These are phyloP conservation scores for Wickerhamomyces pijperi DNA, from an alignment of 805 yeast species.

Conservation along the genomic window DNA sequence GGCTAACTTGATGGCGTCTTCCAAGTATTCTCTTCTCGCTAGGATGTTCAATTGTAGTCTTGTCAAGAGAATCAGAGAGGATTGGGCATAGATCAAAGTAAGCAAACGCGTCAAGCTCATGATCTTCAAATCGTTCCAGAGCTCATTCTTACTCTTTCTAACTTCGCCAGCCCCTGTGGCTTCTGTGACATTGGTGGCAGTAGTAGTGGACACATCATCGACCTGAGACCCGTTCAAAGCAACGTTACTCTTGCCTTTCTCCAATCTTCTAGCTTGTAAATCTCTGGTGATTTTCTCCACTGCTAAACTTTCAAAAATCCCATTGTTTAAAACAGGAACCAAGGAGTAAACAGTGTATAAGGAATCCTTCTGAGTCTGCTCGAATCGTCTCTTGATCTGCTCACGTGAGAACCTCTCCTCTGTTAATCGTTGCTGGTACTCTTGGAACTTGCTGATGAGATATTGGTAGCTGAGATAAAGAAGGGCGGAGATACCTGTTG, in stretches of 20 bases:
- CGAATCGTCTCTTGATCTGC: conserved; percentile 70
- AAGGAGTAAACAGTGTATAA: conserved; percentile 73
- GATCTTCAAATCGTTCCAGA: conserved; percentile 77
- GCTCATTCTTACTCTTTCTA: conserved; percentile 43
- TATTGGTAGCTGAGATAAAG: conserved; percentile 33
- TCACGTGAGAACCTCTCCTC: conserved; percentile 53
- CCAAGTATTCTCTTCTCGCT: conserved; percentile 78
- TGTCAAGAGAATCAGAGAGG: conserved; percentile 66
- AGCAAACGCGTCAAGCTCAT: conserved; percentile 65
- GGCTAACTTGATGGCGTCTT: conserved; percentile 65
- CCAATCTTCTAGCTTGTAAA: conserved; percentile 48
- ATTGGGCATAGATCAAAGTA: conserved; percentile 55
- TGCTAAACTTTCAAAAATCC: conserved; percentile 48
- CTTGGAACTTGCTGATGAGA: conserved; percentile 32
- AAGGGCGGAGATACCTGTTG: conserved; percentile 29
- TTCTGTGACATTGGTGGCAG: conserved; percentile 27
- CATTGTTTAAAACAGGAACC: conserved; percentile 62
- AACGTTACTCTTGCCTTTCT: conserved; percentile 11
- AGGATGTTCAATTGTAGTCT: conserved; percentile 80
- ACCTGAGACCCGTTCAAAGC: conserved; percentile 8
- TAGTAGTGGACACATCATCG: conserved; percentile 26
- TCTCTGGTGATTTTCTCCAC: conserved; percentile 67
- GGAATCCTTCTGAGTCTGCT: conserved; percentile 88
- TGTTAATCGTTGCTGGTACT: conserved; percentile 38
- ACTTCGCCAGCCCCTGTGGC: conserved; percentile 12